Evolutionary conservation across 164 flowering plant genomes (phyloP).

Genomic region (Chimonanthus praecox): DNA sequence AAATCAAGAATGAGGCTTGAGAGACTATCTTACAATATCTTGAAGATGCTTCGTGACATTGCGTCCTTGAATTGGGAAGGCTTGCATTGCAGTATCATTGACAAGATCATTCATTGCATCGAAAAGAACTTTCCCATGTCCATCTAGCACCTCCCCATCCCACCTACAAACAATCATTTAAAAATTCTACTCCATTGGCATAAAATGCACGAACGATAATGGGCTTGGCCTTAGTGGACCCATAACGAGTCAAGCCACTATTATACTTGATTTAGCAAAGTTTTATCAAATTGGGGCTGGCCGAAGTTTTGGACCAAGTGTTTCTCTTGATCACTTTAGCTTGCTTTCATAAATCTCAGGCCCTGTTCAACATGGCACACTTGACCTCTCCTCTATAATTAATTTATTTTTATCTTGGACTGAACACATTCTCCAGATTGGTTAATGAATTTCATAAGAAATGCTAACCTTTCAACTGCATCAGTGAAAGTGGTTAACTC

Average conservation of each 20-base stretch:
- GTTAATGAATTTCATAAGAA: not conserved
- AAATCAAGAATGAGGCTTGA: not conserved
- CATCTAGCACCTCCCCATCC: constrained; percentile 1
- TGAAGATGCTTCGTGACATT: constrained; percentile 4
- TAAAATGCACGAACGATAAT: too few species aligned
- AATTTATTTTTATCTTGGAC: too few species aligned
- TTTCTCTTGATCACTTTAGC: too few species aligned
- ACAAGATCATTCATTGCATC: not conserved
- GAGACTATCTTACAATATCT: constrained; percentile 4
- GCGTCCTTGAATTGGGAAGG: constrained; percentile 1
- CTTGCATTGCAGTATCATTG: constrained; percentile 1
- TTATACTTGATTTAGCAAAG: not conserved
- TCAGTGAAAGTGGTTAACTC: constrained; percentile 1
- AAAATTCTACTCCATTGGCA: too few species aligned
- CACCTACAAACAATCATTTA: not conserved
- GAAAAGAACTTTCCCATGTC: constrained; percentile 4
- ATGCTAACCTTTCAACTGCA: not conserved
- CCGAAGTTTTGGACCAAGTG: too few species aligned
- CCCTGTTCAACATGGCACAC: too few species aligned
- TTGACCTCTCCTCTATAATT: too few species aligned
- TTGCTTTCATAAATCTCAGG: too few species aligned
- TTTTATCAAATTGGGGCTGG: too few species aligned
- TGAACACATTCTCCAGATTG: not conserved
- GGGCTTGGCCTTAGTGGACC: not conserved
- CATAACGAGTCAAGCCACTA: not conserved